A percentile compares a stretch with the other conserved stretches of the same genome.
Evolutionary conservation across 163 green algal species (phyloP).

Genomic region (Prototheca stagnorum): DNA sequence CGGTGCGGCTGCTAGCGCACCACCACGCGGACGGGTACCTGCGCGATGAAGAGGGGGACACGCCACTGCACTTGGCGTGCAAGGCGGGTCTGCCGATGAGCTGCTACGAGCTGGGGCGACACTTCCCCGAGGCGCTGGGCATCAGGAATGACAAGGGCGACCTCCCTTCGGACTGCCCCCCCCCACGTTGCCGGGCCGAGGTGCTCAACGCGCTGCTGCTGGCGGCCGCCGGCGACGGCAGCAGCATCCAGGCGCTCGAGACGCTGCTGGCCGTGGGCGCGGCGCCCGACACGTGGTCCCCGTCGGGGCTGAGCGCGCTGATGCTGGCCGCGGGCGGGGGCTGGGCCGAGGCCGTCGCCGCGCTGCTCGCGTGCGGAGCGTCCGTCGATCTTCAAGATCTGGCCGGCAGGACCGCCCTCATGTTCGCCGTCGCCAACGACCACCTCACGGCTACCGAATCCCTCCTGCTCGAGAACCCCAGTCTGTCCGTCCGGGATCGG

Average conservation of each 20-base stretch:
- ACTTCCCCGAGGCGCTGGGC: constrained; percentile 21
- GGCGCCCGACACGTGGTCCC: constrained; percentile 60
- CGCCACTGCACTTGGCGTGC: constrained; percentile 40
- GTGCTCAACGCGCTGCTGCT: constrained; percentile 70
- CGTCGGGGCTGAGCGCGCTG: constrained; percentile 46
- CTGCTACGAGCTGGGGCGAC: constrained; percentile 42
- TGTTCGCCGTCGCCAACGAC: constrained; percentile 51
- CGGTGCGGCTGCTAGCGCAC: constrained; percentile 33
- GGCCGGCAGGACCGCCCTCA: constrained; percentile 48
- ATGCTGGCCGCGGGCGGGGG: constrained; percentile 56
- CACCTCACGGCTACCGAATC: constrained; percentile 22
- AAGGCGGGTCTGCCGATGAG: constrained; percentile 48
- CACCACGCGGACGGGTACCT: background rate
- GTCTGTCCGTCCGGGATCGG: constrained; percentile 36
- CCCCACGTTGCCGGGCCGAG: constrained; percentile 31
- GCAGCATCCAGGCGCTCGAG: constrained; percentile 29
- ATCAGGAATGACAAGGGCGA: constrained; percentile 25
- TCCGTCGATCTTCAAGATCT: constrained; percentile 60
- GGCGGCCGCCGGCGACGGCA: constrained; percentile 33
- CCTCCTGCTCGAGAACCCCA: constrained; percentile 32
- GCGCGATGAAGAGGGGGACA: constrained; percentile 24
- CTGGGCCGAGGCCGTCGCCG: constrained; percentile 23
- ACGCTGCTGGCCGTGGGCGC: constrained; percentile 39
- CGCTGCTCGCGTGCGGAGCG: constrained; percentile 42
- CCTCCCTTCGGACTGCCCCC: constrained; percentile 40